phyloP scores from a whole-genome alignment of 1,284 basidiomycete genomes.

The Cronartium quercuum region DNA sequence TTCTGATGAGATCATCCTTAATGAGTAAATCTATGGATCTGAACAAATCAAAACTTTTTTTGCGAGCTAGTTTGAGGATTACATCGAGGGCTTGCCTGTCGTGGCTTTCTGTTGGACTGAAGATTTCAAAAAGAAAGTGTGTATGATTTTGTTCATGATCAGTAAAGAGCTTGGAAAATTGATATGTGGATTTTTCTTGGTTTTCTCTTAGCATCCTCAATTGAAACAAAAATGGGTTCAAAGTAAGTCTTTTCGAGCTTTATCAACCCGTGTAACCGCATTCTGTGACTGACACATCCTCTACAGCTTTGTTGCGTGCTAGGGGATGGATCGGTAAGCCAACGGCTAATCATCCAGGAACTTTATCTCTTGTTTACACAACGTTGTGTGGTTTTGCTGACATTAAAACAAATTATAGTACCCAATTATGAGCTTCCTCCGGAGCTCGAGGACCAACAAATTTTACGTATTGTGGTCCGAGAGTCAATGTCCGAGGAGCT shows the following conservation, averaged over 20 bases:
- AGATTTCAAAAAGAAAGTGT: conserved; percentile 58
- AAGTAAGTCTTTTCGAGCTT: neutral
- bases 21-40: neutral
- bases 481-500: conserved; percentile 59
- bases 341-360: too few species aligned
- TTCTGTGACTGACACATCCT: neutral
- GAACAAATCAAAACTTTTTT: neutral
- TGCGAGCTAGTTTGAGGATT: conserved; percentile 53
- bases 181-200: too few species aligned
- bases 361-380: neutral
- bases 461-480: conserved; percentile 76
- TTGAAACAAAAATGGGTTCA: conserved; percentile 40
- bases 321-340: conserved; percentile 61
- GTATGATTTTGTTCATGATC: neutral
- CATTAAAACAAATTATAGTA: conserved; percentile 27
- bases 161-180: too few species aligned
- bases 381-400: conserved; percentile 40
- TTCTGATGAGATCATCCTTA: neutral
- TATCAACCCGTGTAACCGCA: neutral
- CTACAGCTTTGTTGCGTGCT: conserved; percentile 54
- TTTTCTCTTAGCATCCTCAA: conserved; percentile 55
- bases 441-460: conserved; percentile 62
- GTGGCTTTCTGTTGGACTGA: conserved; percentile 77
- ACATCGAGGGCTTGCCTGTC: conserved; percentile 75
- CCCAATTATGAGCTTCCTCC: conserved; percentile 67